Evolutionary conservation across 306 rosid species (phyloP), one percentile per base, ranked within the genome.

Genomic region (Rosa multiflora): DNA sequence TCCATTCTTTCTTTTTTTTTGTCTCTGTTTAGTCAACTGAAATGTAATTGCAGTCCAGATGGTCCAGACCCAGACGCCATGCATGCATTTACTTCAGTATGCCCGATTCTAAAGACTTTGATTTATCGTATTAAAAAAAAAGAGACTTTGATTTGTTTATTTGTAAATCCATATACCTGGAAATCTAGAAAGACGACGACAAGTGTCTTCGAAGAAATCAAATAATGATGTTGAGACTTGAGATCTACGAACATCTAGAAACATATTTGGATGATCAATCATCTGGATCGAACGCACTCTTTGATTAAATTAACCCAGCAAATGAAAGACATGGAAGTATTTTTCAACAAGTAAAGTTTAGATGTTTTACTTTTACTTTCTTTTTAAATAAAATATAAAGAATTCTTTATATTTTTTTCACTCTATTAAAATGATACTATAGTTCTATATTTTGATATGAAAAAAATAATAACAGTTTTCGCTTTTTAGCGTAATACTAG

Each of bases 191-290:
- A 6, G 8, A 67, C 29, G 75, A 32, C 70, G 18, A 53, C 11
- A 32, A 68, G 63, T 29, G 29, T 59, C 23, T 23, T 39, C 20
- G 73, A 21, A 11, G 14, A 48, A 20, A 35, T 43, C 40, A 73
- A n/a, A 29, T 20, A 67, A 37, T 62, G 58, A n/a, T 29, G 72
- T 32, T 46, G 80, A 77, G 48, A 67, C 72, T 39, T 67, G 72
- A 35, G 64, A 75, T 6, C 51, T 39, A 20, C 37, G 56, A 74
- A 18, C 76, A 40, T 67, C 85, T 69, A 78, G 82, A 77, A 64
- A n/a, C 75, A 2, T 12, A 9, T 20, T 43, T 62, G 40, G 37
- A 37, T 64, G 70, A 66, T 66, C 3, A 35, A 6, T 6, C 46
- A 14, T 32, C 70, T 35, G 15, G 70, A 64, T 35, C 20, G 10